Base-by-base conservation (phyloP, 345 rosid species). In the Linum trigynum region DNA sequence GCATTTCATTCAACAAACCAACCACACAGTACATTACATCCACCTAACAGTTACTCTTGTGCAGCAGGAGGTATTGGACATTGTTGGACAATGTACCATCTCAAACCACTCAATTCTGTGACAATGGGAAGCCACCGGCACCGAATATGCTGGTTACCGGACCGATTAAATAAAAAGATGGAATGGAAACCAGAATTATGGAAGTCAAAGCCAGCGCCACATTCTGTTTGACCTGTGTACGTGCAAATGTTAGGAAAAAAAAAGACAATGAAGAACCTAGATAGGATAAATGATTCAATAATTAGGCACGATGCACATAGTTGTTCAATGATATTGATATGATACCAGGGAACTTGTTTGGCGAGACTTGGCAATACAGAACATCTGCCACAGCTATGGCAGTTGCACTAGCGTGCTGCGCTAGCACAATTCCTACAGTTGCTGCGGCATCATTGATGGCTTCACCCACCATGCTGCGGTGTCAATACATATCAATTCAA, bases 381-480 rank as follows among this genome's bases (percentile, higher is more conserved):
- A 88, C 89, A 67, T 90, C 97, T 12, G 99, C 97, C 70, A 94
- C 97, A 55, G 92, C 97, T 58, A 82, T 82, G 10, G 96, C 97
- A 15, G 99, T 90, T 72, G 97, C 97, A 83, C 97, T 94, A 8
- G 99, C 99, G 55, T 92, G 89, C 61, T 88, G 97, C 63, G 97
- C 97, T 72, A 94, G 97, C 38, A 94, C 97, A 42, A 94, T 88
- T 38, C 99, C 99, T 2, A 90, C 89, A 0, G 97, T 86, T 61
- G 99, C 97, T 67, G 96, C 97, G 41, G 83, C 99, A 76, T 94
- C 96, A 74, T 94, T 94, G 62, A 94, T 94, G 39, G 97, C 99
- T 85, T 94, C 97, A 64, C 98, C 96, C 9, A 90, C 97, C 97
- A 88, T 90, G n/a, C n/a, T n/a, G n/a, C n/a, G n/a, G n/a, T n/a